Evolutionary conservation across 148 eudicot genomes (phyloP).

Genomic region (Rhododendron simsii): DNA sequence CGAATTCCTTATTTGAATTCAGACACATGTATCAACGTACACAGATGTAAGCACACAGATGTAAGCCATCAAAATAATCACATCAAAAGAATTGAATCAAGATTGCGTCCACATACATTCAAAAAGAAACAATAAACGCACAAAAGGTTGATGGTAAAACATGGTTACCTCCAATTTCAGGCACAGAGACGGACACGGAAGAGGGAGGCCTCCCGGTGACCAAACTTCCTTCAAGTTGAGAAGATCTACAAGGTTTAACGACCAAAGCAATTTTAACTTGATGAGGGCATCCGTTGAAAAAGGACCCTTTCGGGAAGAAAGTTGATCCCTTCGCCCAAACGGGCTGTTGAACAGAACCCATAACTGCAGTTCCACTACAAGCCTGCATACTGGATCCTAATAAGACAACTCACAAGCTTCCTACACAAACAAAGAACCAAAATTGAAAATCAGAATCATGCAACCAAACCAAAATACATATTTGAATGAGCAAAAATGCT

Average conservation of each 20-base stretch:
- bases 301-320: slow-evolving; percentile 22
- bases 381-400: slow-evolving; percentile 39
- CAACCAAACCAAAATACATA: neutral
- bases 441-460: neutral
- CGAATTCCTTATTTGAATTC: neutral
- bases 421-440: neutral
- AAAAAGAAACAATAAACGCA: neutral
- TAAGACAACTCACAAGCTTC: neutral
- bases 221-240: slow-evolving; percentile 48
- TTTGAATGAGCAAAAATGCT: neutral
- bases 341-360: slow-evolving; percentile 60
- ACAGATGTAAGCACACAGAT: neutral
- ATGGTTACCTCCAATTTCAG: slow-evolving; percentile 50
- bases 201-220: slow-evolving; percentile 45
- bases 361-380: slow-evolving; percentile 35
- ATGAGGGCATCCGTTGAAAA: slow-evolving; percentile 11
- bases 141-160: neutral
- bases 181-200: slow-evolving; percentile 34
- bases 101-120: neutral
- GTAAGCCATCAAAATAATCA: neutral
- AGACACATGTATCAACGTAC: neutral
- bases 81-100: neutral
- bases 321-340: slow-evolving; percentile 26
- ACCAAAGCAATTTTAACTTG: slow-evolving; percentile 23
- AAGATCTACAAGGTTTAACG: slow-evolving; percentile 31